Conservation (phyloP, 2,329 filamentous ascomycete species). For the Aspergillus proliferans region DNA sequence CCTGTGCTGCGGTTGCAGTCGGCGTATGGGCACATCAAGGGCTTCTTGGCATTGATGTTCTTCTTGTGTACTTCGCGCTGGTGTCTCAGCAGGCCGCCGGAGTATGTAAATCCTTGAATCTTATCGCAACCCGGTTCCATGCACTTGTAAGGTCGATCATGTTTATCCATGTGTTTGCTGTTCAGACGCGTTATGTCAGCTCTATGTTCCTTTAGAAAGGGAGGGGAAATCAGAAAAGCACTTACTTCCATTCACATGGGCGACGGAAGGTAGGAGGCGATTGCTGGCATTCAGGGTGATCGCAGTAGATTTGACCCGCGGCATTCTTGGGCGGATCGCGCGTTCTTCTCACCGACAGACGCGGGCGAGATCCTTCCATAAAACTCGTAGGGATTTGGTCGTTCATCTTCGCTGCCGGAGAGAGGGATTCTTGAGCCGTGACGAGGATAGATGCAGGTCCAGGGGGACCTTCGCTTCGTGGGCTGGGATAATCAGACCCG, state of each 20-base stretch:
- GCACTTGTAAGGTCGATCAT: constrained; percentile 89
- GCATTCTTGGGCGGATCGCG: constrained; percentile 56
- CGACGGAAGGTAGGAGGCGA: constrained; percentile 63
- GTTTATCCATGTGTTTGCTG: constrained; percentile 98
- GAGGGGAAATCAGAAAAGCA: constrained; percentile 24
- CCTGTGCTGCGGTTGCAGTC: constrained; percentile 87
- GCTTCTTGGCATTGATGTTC: constrained; percentile 80
- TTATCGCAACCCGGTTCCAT: constrained; percentile 78
- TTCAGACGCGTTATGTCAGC: constrained; percentile 15
- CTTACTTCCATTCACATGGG: constrained; percentile 93
- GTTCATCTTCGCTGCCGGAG: constrained; percentile 30
- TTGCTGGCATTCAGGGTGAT: constrained; percentile 61
- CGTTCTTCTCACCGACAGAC: constrained; percentile 37
- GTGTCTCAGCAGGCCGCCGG: constrained; percentile 79
- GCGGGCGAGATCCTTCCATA: constrained; percentile 33
- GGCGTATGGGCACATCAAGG: constrained; percentile 74
- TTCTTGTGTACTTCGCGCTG: constrained; percentile 90
- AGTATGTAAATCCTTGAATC: constrained; percentile 89
- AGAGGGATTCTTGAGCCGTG: constrained; percentile 27
- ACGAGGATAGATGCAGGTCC: constrained; percentile 30
- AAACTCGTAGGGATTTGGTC: constrained; percentile 25
- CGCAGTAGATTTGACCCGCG: constrained; percentile 72
- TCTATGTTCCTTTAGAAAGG: constrained; percentile 1
- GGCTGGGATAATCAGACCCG: constrained; percentile 39
- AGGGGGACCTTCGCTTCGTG: constrained; percentile 37